A percentile compares a stretch with the other conserved stretches of the same genome.
Conservation (phyloP, 306 rosid genomes). For the Rosa persica region DNA sequence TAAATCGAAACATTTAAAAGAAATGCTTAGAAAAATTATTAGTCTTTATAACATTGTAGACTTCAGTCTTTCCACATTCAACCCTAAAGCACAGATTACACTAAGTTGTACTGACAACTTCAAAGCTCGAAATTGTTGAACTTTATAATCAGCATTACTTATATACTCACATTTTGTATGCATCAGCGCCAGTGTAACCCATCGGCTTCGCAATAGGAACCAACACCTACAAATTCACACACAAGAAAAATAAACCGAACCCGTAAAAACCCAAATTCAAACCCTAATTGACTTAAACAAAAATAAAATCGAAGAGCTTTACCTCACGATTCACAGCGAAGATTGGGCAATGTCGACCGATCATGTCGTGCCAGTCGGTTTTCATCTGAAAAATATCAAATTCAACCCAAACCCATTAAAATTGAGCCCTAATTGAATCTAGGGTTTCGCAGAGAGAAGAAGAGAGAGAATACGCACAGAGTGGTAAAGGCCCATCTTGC, state of each 20-base stretch:
- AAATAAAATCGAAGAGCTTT: slow-evolving; percentile 20
- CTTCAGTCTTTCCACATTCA: too few species aligned
- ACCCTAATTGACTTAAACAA: slow-evolving; percentile 24
- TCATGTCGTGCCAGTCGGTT: slow-evolving; percentile 87
- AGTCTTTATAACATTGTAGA: background rate
- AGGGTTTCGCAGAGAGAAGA: background rate
- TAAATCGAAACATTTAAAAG: background rate
- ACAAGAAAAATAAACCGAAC: background rate
- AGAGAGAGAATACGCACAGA: slow-evolving; percentile 56
- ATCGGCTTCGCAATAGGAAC: slow-evolving; percentile 74
- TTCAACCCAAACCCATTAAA: slow-evolving; percentile 1
- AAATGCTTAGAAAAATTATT: background rate
- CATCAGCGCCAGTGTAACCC: slow-evolving; percentile 92
- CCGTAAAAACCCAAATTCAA: background rate
- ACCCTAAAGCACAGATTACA: background rate
- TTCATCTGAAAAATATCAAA: slow-evolving; percentile 56
- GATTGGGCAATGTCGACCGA: slow-evolving; percentile 91
- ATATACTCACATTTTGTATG: slow-evolving; percentile 68
- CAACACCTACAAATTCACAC: slow-evolving; percentile 55
- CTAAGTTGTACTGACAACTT: background rate
- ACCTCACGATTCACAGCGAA: slow-evolving; percentile 98
- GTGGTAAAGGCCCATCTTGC: slow-evolving; percentile 98
- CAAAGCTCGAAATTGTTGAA: background rate
- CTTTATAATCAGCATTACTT: background rate
- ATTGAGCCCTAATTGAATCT: slow-evolving; percentile 1